Base-by-base conservation (phyloP, 345 rosid species). In the Linum usitatissimum region DNA sequence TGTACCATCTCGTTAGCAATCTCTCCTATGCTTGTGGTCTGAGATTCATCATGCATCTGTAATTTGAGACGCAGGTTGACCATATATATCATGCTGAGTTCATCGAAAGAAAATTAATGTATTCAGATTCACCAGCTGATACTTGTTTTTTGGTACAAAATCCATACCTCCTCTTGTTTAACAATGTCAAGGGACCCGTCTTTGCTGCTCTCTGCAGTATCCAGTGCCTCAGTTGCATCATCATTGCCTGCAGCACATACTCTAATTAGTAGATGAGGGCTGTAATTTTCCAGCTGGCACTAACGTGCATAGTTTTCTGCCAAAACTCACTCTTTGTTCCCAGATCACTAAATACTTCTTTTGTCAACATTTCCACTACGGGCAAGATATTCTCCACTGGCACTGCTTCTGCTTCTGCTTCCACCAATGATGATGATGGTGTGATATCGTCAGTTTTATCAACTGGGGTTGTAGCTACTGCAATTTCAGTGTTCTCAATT, bases 111-210 rank as follows among this genome's bases (percentile, higher is more conserved):
- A 1, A 34, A 34, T 23, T 23, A 34, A 34, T 31, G 38, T 7
- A 34, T 34, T 34, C 38, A 34, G 38, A 34, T 34, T 3, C 38
- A 34, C 3, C 38, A 34, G 5, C 38, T 34, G 28, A 34, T 34
- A 34, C 38, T 34, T 34, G 4, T 34, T 34, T 23, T 23, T 23
- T 23, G 38, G 38, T 34, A 34, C 38, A 34, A 9, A 15, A 55
- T 30, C 53, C 39, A 49, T 57, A 73, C 77, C 77, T 73, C 77
- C 77, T 73, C 66, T 51, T 65, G 61, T 19, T 40, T 53, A 19
- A 5, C 34, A 30, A n/a, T 51, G 34, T 40, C 45, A 9, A 4
- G 57, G 9, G 12, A 57, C 53, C 59, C 21, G 15, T 30, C 64
- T 70, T 60, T 71, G 56, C 21, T 53, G 5, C 40, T 66, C 48